These are phyloP conservation scores for Dactylonectria estremocensis DNA, from an alignment of 2,329 filamentous ascomycete species.

Conservation along the genomic window DNA sequence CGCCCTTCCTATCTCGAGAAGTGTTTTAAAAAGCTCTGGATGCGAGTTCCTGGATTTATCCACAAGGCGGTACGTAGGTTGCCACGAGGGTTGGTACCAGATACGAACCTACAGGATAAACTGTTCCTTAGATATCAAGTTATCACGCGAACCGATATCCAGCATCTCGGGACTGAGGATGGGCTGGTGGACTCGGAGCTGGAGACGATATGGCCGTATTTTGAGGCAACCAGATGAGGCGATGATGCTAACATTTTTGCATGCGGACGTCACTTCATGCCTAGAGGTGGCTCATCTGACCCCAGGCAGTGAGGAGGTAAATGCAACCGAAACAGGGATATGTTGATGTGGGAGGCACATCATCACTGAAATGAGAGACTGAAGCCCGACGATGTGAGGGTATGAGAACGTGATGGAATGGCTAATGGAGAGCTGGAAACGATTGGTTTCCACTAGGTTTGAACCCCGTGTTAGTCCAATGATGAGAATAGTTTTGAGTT, in stretches of 20 bases:
- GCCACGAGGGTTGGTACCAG: not conserved
- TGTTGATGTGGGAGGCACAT: not conserved
- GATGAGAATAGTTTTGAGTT: constrained; percentile 1
- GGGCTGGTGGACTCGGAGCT: no score
- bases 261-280: not conserved
- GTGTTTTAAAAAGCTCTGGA: not conserved
- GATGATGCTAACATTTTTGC: not conserved
- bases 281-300: not conserved
- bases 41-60: not conserved
- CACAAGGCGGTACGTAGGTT: not conserved
- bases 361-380: constrained; percentile 1
- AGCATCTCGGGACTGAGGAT: not conserved
- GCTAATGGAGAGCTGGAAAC: not conserved
- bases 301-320: not conserved
- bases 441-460: not conserved
- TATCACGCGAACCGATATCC: not conserved
- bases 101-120: not conserved
- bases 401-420: not conserved
- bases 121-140: not conserved
- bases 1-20: not conserved
- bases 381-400: not conserved
- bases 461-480: constrained; percentile 2
- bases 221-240: not conserved
- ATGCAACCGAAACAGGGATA: constrained; percentile 1
- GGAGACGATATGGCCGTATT: not conserved